Conservation (phyloP, 2,329 filamentous ascomycete genomes). For the Penicillium crustosum region DNA sequence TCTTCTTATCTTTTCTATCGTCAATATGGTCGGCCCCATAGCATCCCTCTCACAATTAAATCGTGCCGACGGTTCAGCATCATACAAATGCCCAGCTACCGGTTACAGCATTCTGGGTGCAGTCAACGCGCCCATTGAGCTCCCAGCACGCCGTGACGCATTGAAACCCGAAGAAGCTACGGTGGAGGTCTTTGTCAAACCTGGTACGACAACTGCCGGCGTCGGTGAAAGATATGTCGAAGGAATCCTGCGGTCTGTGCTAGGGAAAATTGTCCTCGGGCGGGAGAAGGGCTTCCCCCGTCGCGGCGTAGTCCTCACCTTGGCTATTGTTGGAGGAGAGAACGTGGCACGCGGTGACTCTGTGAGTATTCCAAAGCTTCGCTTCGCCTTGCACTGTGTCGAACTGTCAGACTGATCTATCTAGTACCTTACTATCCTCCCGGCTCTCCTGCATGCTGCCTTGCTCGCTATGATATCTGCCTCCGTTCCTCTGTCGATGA, state of each 20-base stretch:
- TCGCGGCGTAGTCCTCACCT: constrained; percentile 45
- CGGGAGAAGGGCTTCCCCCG: constrained; percentile 44
- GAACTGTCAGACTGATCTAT: constrained; percentile 15
- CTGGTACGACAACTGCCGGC: constrained; percentile 81
- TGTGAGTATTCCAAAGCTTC: constrained; percentile 27
- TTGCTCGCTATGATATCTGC: constrained; percentile 77
- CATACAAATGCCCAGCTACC: constrained; percentile 42
- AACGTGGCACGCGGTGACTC: constrained; percentile 38
- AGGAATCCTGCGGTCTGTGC: constrained; percentile 44
- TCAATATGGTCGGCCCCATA: constrained; percentile 38
- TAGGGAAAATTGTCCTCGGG: constrained; percentile 44
- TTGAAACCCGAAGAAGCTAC: constrained; percentile 89
- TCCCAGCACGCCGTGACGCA: constrained; percentile 69
- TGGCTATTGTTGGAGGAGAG: constrained; percentile 42
- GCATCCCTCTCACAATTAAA: constrained; percentile 35
- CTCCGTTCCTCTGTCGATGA: constrained; percentile 74
- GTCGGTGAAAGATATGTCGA: constrained; percentile 81
- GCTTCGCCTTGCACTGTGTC: neutral
- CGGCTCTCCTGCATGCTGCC: constrained; percentile 77
- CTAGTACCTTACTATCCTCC: constrained; percentile 77
- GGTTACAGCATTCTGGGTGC: constrained; percentile 81
- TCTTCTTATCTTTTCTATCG: neutral
- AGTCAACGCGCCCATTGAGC: constrained; percentile 92
- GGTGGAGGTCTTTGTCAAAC: constrained; percentile 86
- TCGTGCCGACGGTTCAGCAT: constrained; percentile 44